phyloP scores from a whole-genome alignment of 768 basidiomycete genomes.

The Vararia minispora region DNA sequence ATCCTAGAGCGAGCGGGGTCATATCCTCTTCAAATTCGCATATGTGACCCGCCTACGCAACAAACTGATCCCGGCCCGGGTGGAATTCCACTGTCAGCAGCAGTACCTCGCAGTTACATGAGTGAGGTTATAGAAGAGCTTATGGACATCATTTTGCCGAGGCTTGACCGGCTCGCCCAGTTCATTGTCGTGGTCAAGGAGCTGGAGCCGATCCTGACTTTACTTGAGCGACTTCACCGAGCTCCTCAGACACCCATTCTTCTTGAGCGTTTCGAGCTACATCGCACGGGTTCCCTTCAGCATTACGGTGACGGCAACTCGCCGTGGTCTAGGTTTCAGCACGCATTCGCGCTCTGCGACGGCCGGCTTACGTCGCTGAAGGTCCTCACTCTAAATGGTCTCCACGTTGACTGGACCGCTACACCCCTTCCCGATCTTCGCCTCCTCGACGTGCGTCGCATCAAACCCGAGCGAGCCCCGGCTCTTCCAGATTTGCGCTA shows the following conservation, averaged over 20 bases:
- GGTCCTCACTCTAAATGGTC: slow-evolving; percentile 43
- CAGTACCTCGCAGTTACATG: slow-evolving; percentile 47
- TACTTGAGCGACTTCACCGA: slow-evolving; percentile 35
- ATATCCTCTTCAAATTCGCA: too few relatives aligned
- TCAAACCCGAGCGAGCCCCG: slow-evolving; percentile 43
- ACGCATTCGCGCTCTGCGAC: slow-evolving; percentile 39
- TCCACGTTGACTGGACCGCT: slow-evolving; percentile 49
- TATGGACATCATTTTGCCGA: slow-evolving; percentile 38
- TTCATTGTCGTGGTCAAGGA: slow-evolving; percentile 45
- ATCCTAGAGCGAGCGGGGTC: too few relatives aligned
- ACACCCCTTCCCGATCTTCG: slow-evolving; percentile 42
- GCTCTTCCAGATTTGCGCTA: slow-evolving; percentile 37
- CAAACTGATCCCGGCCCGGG: too few relatives aligned
- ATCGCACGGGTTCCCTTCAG: slow-evolving; percentile 40
- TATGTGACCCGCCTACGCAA: too few relatives aligned
- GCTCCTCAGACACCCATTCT: slow-evolving; percentile 9
- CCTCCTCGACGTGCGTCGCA: slow-evolving; percentile 52
- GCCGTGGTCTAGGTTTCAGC: slow-evolving; percentile 22
- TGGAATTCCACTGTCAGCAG: slow-evolving; percentile 36
- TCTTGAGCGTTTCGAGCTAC: slow-evolving; percentile 57
- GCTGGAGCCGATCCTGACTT: slow-evolving; percentile 40
- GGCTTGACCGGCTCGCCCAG: slow-evolving; percentile 46
- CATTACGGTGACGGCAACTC: slow-evolving; percentile 33
- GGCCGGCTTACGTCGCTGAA: slow-evolving; percentile 32
- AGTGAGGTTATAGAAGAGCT: slow-evolving; percentile 37